Conservation (phyloP, 257 asterid genomes). For the Nicotiana undulata region DNA sequence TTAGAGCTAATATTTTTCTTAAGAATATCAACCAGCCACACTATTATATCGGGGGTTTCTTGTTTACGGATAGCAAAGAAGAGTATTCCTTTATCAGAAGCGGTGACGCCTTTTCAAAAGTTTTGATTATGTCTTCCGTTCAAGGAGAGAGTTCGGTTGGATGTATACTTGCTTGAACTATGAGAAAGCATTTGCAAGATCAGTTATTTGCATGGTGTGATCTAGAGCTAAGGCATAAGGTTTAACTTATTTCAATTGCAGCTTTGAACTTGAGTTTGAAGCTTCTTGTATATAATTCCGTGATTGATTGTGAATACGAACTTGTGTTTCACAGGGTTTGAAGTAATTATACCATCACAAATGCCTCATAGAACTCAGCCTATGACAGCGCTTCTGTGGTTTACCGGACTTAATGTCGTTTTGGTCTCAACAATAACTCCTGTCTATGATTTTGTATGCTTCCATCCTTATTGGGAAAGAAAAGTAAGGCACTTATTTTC, state of each 20-base stretch:
- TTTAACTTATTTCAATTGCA: no score
- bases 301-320: not conserved
- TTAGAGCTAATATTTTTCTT: not conserved
- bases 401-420: conserved; percentile 65
- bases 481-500: conserved; percentile 36
- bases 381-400: conserved; percentile 62
- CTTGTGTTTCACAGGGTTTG: not conserved
- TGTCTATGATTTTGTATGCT: conserved; percentile 82
- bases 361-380: conserved; percentile 84
- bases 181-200: not conserved
- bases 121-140: not conserved
- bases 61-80: not conserved
- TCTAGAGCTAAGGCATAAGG: no score
- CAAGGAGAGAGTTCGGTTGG: not conserved
- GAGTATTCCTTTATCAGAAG: not conserved
- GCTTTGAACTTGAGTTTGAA: not conserved
- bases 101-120: not conserved
- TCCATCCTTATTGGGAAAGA: conserved; percentile 84
- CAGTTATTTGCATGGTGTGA: not conserved
- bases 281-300: not conserved
- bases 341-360: not conserved
- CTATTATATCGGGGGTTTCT: not conserved
- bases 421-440: conserved; percentile 56
- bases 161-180: not conserved
- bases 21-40: not conserved